Base-by-base conservation (phyloP, 106 monocot genomes). In the Allium cepa region DNA sequence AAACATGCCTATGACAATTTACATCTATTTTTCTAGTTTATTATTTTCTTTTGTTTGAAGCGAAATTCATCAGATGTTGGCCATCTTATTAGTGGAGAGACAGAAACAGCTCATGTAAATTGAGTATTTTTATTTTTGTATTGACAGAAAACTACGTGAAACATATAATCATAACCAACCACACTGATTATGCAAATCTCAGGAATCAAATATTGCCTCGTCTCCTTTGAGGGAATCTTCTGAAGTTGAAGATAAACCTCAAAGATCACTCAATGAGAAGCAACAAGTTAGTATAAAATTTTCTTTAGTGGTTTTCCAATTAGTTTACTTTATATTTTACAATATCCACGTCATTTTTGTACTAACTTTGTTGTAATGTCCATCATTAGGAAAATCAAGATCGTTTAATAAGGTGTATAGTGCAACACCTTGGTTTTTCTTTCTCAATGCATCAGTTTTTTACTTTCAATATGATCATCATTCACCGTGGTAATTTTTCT, bases 221-320 rank as follows among this genome's bases (percentile, higher is more conserved):
- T 79, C 81, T 26, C 70, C 69, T 17, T 46, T 69, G 28, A 89
- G 75, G 68, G 92, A 99, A 63, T 55, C 64, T 66, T 76, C 81
- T 77, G 92, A 99, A 75, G 53, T 83, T 51, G 97, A 99, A 28
- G 97, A 99, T 72, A 92, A 79, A 58, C 92, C 92, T 55, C 92
- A 89, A 63, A 89, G 86, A 75, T 89, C 97, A 66, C 87, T 92
- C 15, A 99, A 92, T 79, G 92, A 99, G 75, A 99, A 93, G 50
- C 92, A 99, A n/a, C n/a, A n/a, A n/a, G n/a, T n/a, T n/a, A n/a
- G n/a, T n/a, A n/a, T n/a, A n/a, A n/a, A n/a, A n/a, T n/a, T n/a
- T n/a, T n/a, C n/a, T n/a, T n/a, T n/a, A n/a, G n/a, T n/a, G n/a
- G n/a, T n/a, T n/a, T n/a, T n/a, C n/a, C n/a, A n/a, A n/a, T n/a